Percentiles rank a stretch among this genome's conserved stretches.
Conservation (phyloP, 805 yeast genomes). For the Kluyveromyces siamensis region DNA sequence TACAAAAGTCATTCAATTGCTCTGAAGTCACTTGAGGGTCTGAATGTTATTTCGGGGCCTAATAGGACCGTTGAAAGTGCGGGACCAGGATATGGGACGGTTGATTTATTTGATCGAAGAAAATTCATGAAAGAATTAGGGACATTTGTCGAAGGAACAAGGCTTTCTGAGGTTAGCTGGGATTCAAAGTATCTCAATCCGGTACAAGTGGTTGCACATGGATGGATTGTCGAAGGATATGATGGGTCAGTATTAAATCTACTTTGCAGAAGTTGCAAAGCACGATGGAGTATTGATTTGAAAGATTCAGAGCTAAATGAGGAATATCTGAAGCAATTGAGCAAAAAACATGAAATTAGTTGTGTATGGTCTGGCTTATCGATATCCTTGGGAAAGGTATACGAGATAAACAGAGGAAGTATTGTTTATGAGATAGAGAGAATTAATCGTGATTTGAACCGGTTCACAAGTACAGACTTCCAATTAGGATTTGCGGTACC, state of each 20-base stretch:
- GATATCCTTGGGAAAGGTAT: conserved; percentile 8
- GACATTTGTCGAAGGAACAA: conserved; percentile 7
- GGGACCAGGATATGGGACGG: conserved; percentile 4
- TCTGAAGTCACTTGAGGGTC: conserved; percentile 3
- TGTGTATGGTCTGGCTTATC: conserved; percentile 13
- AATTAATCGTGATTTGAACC: not conserved
- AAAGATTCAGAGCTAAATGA: conserved; percentile 4
- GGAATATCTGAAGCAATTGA: conserved; percentile 5
- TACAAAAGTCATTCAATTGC: conserved; percentile 11
- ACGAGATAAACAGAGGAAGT: conserved; percentile 8
- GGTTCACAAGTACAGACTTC: not conserved
- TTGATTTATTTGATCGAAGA: conserved; percentile 6
- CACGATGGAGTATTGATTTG: conserved; percentile 7
- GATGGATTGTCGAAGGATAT: conserved; percentile 2
- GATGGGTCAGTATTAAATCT: not conserved
- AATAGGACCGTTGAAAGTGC: conserved; percentile 7
- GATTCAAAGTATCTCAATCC: conserved; percentile 13
- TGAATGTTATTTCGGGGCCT: conserved; percentile 4
- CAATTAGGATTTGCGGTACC: not conserved
- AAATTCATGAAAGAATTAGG: conserved; percentile 7
- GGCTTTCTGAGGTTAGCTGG: conserved; percentile 8
- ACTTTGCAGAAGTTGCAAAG: conserved; percentile 10
- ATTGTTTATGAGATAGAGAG: conserved; percentile 10
- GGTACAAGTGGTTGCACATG: conserved; percentile 13
- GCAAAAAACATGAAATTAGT: conserved; percentile 3